These are phyloP conservation scores for Gossypium rotundifolium DNA, from an alignment of 345 rosid species.

Conservation along the genomic window DNA sequence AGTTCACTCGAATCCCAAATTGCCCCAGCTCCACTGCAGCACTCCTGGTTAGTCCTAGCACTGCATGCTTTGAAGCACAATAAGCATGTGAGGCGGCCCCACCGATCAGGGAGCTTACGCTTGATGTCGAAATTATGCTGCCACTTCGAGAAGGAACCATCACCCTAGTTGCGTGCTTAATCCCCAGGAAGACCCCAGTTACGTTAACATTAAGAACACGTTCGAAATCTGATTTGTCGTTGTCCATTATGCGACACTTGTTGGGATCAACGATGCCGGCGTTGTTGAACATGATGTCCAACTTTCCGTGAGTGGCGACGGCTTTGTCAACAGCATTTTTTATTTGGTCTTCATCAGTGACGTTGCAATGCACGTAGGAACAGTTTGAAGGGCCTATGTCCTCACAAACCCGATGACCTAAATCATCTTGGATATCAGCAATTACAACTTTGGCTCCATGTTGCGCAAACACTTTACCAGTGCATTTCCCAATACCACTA, in stretches of 20 bases:
- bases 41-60: conserved; percentile 10
- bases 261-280: conserved; percentile 27
- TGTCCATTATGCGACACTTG: conserved; percentile 33
- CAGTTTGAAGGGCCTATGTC: conserved; percentile 20
- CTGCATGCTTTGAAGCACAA: conserved; percentile 23
- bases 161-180: conserved; percentile 35
- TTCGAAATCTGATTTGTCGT: conserved; percentile 31
- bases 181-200: conserved; percentile 39
- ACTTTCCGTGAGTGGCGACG: conserved; percentile 33
- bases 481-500: conserved; percentile 16
- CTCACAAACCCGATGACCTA: conserved; percentile 12
- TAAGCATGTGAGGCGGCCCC: conserved; percentile 34
- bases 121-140: conserved; percentile 30
- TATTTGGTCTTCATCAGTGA: conserved; percentile 27
- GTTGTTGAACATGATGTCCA: conserved; percentile 42
- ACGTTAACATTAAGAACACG: conserved; percentile 32
- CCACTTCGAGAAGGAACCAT: conserved; percentile 36
- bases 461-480: conserved; percentile 17
- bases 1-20: conserved; percentile 24
- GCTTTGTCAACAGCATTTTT: conserved; percentile 23
- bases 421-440: conserved; percentile 28
- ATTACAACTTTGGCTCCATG: conserved; percentile 26
- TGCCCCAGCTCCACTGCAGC: conserved; percentile 27
- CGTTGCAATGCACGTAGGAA: conserved; percentile 16
- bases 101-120: conserved; percentile 23